phyloP scores from a whole-genome alignment of 208 protist species.

The Trypanosoma avium region DNA sequence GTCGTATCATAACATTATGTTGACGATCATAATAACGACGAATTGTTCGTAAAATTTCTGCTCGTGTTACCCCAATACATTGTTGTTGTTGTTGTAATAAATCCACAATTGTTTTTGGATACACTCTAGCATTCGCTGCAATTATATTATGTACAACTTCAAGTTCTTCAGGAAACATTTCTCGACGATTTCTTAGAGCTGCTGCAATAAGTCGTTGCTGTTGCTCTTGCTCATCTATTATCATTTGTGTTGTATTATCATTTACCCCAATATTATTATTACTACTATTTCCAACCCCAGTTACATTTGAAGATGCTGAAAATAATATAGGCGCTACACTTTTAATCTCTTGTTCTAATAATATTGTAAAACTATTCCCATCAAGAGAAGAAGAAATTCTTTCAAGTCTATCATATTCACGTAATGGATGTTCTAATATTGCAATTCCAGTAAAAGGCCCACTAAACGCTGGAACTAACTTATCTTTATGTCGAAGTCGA shows the following conservation, averaged over 20 bases:
- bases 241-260: neutral
- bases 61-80: conserved; percentile 61
- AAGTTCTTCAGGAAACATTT: conserved; percentile 71
- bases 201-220: conserved; percentile 41
- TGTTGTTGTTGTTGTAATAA: conserved; percentile 52
- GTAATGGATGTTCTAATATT: conserved; percentile 66
- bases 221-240: neutral
- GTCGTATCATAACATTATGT: conserved; percentile 55
- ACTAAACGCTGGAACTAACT: conserved; percentile 77
- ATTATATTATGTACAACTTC: conserved; percentile 62
- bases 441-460: conserved; percentile 73
- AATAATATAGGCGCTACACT: neutral
- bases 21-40: conserved; percentile 76
- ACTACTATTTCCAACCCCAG: neutral
- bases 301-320: neutral
- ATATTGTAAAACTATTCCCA: conserved; percentile 34
- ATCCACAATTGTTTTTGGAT: conserved; percentile 44
- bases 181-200: conserved; percentile 58
- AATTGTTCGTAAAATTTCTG: conserved; percentile 66
- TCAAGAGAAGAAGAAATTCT: conserved; percentile 38
- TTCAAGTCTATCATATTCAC: conserved; percentile 65
- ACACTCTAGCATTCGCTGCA: conserved; percentile 51
- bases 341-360: conserved; percentile 50
- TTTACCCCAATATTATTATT: neutral
- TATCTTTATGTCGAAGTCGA: conserved; percentile 79